phyloP scores from a whole-genome alignment of 2,329 filamentous ascomycete species.

The Graphilbum sp. region DNA sequence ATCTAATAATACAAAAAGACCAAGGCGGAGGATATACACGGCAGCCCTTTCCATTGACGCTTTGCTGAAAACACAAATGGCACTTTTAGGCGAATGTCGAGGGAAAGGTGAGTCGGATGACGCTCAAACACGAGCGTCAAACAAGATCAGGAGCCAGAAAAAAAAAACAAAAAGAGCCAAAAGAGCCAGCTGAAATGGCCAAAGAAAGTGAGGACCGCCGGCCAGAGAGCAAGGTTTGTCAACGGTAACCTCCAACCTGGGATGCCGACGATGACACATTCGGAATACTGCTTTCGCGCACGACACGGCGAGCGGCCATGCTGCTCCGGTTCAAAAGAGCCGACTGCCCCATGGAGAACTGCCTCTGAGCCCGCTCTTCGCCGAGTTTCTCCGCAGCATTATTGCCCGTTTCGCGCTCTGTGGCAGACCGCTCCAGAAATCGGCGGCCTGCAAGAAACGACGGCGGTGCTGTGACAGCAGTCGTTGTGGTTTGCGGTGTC shows the following conservation, averaged over 20 bases:
- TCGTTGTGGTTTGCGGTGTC: constrained; percentile 20
- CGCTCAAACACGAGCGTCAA: not conserved
- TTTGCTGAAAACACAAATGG: no score
- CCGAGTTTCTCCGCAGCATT: constrained; percentile 18
- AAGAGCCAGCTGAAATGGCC: no score
- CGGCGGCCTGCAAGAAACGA: constrained; percentile 18
- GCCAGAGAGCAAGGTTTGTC: no score
- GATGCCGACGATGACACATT: constrained; percentile 22
- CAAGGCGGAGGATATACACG: no score
- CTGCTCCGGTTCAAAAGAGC: constrained; percentile 28
- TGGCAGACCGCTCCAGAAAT: constrained; percentile 29
- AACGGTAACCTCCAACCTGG: constrained; percentile 28
- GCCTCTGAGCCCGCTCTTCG: constrained; percentile 26
- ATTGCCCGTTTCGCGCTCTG: constrained; percentile 22
- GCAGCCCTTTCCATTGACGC: no score
- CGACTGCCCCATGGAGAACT: constrained; percentile 26
- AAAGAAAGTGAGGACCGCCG: no score
- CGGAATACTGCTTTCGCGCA: constrained; percentile 26
- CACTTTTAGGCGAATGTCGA: no score
- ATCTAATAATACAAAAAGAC: not conserved
- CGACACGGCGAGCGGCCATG: constrained; percentile 18
- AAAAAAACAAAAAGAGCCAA: not conserved
- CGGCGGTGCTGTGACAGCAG: constrained; percentile 9
- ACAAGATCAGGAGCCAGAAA: not conserved
- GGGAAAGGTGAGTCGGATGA: no score